A percentile compares a stretch with the other conserved stretches of the same genome.
phyloP scores from a whole-genome alignment of 768 basidiomycete species.

The Russula sp. region DNA sequence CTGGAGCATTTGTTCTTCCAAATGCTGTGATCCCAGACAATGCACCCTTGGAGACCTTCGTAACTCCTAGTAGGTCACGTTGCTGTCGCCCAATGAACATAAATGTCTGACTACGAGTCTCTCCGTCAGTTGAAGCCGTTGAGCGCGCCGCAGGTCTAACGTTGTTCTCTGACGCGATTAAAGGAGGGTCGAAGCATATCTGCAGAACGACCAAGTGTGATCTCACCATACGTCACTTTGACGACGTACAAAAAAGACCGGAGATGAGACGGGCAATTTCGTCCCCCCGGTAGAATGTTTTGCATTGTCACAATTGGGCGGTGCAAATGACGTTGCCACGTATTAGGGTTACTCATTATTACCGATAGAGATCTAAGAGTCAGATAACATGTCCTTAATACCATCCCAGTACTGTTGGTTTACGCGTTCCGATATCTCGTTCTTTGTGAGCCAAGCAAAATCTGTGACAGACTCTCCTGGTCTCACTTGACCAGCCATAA shows the following conservation, averaged over 20 bases:
- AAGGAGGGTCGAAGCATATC: conserved; percentile 72
- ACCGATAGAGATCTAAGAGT: conserved; percentile 38
- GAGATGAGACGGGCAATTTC: conserved; percentile 52
- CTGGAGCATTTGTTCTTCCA: conserved; percentile 94
- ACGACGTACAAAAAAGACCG: conserved; percentile 77
- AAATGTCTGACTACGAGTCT: conserved; percentile 8
- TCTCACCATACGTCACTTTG: conserved; percentile 83
- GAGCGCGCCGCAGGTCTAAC: conserved; percentile 86
- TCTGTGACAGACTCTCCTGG: conserved; percentile 58
- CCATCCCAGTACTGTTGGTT: conserved; percentile 68
- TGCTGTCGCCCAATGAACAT: neutral
- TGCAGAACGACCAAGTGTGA: conserved; percentile 89
- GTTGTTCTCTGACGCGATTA: conserved; percentile 81
- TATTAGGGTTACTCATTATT: conserved; percentile 16
- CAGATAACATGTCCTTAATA: conserved; percentile 79
- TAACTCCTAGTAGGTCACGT: conserved; percentile 63
- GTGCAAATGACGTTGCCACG: neutral
- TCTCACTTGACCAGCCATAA: conserved; percentile 81
- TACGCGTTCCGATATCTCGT: conserved; percentile 78
- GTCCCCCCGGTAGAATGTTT: conserved; percentile 37
- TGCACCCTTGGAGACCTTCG: conserved; percentile 73
- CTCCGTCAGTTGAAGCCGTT: conserved; percentile 74
- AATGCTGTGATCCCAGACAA: conserved; percentile 91
- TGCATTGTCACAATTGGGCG: neutral
- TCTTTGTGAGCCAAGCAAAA: conserved; percentile 93